Evolutionary conservation across 225 moss, liverwort and hornwort species (phyloP), one percentile per base, ranked within the genome.

Genomic region (Pseudisothecium myosuroides): DNA sequence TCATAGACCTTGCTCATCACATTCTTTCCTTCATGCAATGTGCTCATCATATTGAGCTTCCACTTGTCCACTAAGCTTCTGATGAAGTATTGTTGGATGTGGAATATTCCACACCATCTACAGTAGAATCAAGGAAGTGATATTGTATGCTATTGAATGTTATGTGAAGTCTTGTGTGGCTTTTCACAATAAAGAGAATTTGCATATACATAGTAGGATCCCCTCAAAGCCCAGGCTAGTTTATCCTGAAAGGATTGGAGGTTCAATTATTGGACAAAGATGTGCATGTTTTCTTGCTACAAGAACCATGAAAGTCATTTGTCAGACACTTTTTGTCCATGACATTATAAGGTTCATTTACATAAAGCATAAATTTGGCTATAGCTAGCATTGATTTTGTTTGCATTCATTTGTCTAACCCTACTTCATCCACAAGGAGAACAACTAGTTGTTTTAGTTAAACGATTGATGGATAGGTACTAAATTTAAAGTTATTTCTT

Each of bases 331-430:
- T 16, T 9, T 72, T 9, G 16, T 16, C 27, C 3, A 27, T 7
- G 3, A 72, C 3, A 2, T 16, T 5, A 72, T 2, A 15, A 0
- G 27, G 3, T 27, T 72, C 0, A 27, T 27, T 43, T 71, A 0
- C 5, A 43, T 5, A 72, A 15, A 43, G 9, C 1, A 5, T n/a
- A 36, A 12, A 68, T n/a, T 68, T 2, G 12, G 12, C 21, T 67
- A 67, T 2, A 66, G 11, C 9, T 5, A 66, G 18, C 6, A 19
- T 0, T 11, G 0, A 32, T 17, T 65, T 34, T 65, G 1, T 17
- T 17, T 11, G 3, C 16, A 65, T 34, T 10, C 36, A 80, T 69
- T 39, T 13, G 39, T 69, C 6, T 13, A 1, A 23, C 23, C 39
- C 12, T 69, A 7, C 2, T 39, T 39, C 13, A 69, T 39, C 1